These are phyloP conservation scores for Primulina eburnea DNA, from an alignment of 257 asterid species.

Conservation along the genomic window DNA sequence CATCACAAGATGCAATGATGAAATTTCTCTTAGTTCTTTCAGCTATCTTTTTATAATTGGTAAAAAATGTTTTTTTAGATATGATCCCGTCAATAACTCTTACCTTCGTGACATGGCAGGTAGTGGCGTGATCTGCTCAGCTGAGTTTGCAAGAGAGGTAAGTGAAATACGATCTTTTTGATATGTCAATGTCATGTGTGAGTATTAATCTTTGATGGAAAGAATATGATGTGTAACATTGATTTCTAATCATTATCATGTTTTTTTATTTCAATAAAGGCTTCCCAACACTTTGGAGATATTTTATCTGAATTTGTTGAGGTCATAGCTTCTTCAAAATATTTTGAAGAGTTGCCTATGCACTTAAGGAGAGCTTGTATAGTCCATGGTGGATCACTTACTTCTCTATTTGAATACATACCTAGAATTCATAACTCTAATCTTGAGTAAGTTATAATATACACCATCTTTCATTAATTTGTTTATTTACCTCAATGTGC, in stretches of 20 bases:
- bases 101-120: conserved; percentile 84
- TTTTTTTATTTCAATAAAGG: conserved; percentile 43
- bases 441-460: conserved; percentile 54
- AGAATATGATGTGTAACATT: conserved; percentile 11
- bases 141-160: conserved; percentile 96
- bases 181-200: conserved; percentile 14
- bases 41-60: conserved; percentile 14
- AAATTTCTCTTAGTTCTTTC: not conserved
- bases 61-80: conserved; percentile 41
- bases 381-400: conserved; percentile 67
- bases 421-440: conserved; percentile 83
- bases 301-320: conserved; percentile 74
- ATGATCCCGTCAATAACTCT: conserved; percentile 62
- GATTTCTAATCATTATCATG: conserved; percentile 10
- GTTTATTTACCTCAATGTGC: not conserved
- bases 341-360: conserved; percentile 58
- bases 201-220: not conserved
- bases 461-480: conserved; percentile 17
- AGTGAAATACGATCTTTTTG: conserved; percentile 9
- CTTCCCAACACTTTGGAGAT: conserved; percentile 94
- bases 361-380: conserved; percentile 87
- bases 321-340: conserved; percentile 59
- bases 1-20: not conserved
- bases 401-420: conserved; percentile 74
- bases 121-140: conserved; percentile 73